phyloP scores from a whole-genome alignment of 2,329 filamentous ascomycete genomes.

The Colletotrichum simmondsii region DNA sequence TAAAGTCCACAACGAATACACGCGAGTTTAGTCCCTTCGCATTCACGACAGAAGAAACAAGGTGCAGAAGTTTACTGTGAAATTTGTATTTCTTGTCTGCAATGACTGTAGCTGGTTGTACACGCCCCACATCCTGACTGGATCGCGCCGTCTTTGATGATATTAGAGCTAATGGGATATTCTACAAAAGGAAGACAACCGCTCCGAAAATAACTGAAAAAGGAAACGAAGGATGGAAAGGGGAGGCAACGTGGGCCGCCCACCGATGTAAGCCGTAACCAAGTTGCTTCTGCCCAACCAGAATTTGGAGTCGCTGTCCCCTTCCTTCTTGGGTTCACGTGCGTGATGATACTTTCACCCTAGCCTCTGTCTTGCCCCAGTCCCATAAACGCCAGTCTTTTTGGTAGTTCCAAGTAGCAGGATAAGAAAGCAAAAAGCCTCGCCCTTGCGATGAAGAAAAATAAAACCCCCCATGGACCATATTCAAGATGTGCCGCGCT shows the following conservation, averaged over 20 bases:
- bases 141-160: not conserved
- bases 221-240: not conserved
- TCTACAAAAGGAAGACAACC: not conserved
- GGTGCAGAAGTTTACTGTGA: not conserved
- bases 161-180: not conserved
- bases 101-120: not conserved
- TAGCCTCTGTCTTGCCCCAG: slow-evolving; percentile 8
- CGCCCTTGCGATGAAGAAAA: not conserved
- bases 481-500: slow-evolving; percentile 4
- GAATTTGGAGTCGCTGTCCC: not conserved
- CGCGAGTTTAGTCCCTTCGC: not conserved
- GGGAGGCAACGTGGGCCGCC: not conserved
- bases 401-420: slow-evolving; percentile 4
- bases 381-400: slow-evolving; percentile 24
- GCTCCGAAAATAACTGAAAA: not conserved
- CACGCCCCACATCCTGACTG: not conserved
- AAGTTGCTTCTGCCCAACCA: not conserved
- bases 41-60: not conserved
- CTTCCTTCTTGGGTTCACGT: not conserved
- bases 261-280: not conserved
- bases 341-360: slow-evolving; percentile 1
- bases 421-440: slow-evolving; percentile 5
- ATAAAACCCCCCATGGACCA: not conserved
- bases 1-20: not conserved
- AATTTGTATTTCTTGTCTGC: not conserved